Conservation (phyloP, 305 asterid genomes). For the Fraxinus angustifolia region DNA sequence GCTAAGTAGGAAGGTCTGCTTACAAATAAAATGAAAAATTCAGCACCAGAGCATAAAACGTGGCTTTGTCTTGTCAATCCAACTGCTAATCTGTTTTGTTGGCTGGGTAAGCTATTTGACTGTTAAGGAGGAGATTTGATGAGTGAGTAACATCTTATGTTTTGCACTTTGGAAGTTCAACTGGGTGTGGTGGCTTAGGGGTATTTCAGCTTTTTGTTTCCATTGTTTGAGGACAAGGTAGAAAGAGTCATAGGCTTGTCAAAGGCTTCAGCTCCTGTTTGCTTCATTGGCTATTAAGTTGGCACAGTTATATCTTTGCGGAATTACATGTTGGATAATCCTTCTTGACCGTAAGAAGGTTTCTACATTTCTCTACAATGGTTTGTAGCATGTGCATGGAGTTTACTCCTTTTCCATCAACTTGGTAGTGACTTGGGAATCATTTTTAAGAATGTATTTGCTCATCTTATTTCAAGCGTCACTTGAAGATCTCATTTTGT, state of each 20-base stretch:
- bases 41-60: not conserved
- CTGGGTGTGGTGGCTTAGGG: not conserved
- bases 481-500: not conserved
- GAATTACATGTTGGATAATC: not conserved
- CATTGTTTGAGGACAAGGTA: not conserved
- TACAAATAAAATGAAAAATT: not conserved
- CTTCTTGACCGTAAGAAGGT: not conserved
- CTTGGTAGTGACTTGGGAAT: not conserved
- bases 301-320: not conserved
- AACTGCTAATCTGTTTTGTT: conserved; percentile 2
- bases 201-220: not conserved
- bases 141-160: not conserved
- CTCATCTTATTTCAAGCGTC: not conserved
- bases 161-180: not conserved
- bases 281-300: not conserved
- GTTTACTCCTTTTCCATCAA: not conserved
- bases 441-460: not conserved
- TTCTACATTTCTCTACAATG: not conserved
- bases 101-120: not conserved
- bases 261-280: not conserved
- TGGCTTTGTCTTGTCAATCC: conserved; percentile 2
- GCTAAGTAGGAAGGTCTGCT: not conserved
- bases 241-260: not conserved
- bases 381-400: not conserved
- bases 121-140: not conserved